These are phyloP conservation scores for Auriscalpium microsporum DNA, from an alignment of 768 basidiomycete genomes.

Conservation along the genomic window DNA sequence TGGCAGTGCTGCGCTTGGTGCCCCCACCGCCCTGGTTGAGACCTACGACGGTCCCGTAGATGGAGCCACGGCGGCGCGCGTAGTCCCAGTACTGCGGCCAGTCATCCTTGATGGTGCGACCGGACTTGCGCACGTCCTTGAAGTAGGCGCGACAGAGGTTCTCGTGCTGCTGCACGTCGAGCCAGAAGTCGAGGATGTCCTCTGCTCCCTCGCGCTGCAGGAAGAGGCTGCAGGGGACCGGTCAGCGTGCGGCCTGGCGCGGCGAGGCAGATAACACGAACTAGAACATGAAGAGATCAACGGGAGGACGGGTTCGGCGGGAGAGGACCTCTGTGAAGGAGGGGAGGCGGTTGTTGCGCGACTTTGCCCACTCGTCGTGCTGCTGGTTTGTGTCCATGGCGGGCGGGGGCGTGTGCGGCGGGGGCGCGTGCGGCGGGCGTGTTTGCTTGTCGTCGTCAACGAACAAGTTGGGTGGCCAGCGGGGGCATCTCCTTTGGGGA, in stretches of 20 bases:
- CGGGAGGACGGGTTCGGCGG: slow-evolving; percentile 84
- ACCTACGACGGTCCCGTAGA: slow-evolving; percentile 86
- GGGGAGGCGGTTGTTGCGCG: slow-evolving; percentile 70
- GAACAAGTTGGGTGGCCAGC: background rate
- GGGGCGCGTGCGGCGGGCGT: background rate
- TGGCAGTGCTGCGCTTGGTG: slow-evolving; percentile 74
- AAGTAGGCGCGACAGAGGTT: slow-evolving; percentile 98
- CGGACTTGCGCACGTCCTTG: slow-evolving; percentile 96
- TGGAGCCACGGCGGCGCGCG: slow-evolving; percentile 84
- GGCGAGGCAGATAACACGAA: slow-evolving; percentile 35
- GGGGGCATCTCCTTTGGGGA: background rate
- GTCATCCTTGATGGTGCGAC: slow-evolving; percentile 86
- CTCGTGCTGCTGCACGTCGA: slow-evolving; percentile 98
- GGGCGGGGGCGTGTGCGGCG: background rate
- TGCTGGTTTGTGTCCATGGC: slow-evolving; percentile 27
- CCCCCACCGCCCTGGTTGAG: slow-evolving; percentile 45
- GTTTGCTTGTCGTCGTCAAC: background rate
- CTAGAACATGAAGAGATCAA: slow-evolving; percentile 99
- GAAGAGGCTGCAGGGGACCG: slow-evolving; percentile 57
- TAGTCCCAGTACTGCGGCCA: slow-evolving; percentile 99
- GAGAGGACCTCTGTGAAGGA: slow-evolving; percentile 88
- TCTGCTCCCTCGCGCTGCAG: slow-evolving; percentile 93
- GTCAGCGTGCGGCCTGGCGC: background rate
- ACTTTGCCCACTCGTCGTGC: slow-evolving; percentile 69
- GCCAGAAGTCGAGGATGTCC: slow-evolving; percentile 96